Conservation (phyloP, 2,329 filamentous ascomycete species). For the Phyllosticta citriasiana region DNA sequence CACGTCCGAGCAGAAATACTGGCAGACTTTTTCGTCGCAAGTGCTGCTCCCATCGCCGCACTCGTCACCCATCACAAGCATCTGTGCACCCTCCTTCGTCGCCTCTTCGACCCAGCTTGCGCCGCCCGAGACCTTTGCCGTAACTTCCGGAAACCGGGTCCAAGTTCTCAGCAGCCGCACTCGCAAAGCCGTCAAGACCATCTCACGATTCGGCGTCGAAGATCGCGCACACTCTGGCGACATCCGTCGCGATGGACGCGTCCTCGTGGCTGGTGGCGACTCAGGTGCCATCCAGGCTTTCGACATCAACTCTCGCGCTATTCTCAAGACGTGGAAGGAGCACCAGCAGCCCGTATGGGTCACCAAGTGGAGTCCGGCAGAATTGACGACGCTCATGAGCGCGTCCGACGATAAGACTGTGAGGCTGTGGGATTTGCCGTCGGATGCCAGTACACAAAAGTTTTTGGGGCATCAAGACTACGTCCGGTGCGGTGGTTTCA, state of each 20-base stretch:
- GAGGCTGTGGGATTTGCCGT: constrained; percentile 85
- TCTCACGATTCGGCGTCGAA: constrained; percentile 70
- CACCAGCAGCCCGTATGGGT: constrained; percentile 93
- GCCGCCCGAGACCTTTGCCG: constrained; percentile 64
- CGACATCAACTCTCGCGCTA: constrained; percentile 78
- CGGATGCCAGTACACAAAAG: constrained; percentile 61
- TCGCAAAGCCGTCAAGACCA: constrained; percentile 84
- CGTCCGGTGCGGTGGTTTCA: constrained; percentile 76
- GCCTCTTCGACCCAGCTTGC: constrained; percentile 27
- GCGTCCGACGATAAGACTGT: constrained; percentile 90
- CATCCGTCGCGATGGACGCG: constrained; percentile 76
- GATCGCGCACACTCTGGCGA: constrained; percentile 85
- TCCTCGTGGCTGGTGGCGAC: constrained; percentile 86
- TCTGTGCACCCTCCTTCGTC: constrained; percentile 55
- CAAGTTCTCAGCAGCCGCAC: constrained; percentile 91
- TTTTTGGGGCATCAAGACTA: constrained; percentile 89
- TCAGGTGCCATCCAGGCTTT: constrained; percentile 91
- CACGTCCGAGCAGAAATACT: constrained; percentile 91
- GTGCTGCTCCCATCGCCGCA: constrained; percentile 84
- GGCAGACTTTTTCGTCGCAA: constrained; percentile 89
- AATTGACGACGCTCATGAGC: constrained; percentile 78
- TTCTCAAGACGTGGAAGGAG: constrained; percentile 88
- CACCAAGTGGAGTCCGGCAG: constrained; percentile 82
- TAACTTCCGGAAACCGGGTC: constrained; percentile 87
- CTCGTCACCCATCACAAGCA: constrained; percentile 80